phyloP scores from a whole-genome alignment of 495 filamentous ascomycete species.

The Penicillium cinerascens region DNA sequence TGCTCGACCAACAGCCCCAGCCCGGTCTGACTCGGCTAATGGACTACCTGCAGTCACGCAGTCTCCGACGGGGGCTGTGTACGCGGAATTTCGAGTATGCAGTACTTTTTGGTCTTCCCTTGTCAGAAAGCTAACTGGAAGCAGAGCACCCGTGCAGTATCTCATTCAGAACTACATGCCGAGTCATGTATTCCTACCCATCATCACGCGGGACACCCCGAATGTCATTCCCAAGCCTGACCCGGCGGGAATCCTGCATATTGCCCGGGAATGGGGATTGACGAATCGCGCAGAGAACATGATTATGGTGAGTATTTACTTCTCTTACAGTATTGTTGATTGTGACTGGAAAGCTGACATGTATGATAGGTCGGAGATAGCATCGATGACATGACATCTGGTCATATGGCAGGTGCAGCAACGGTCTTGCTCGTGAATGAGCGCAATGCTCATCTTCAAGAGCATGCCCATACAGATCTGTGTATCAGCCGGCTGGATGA shows the following conservation, averaged over 20 bases:
- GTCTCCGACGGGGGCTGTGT: slow-evolving; percentile 76
- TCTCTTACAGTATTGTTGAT: background rate
- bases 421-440: slow-evolving; percentile 86
- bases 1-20: slow-evolving; percentile 74
- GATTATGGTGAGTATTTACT: slow-evolving; percentile 49
- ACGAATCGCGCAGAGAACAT: slow-evolving; percentile 45
- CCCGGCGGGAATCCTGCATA: slow-evolving; percentile 82
- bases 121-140: background rate
- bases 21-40: slow-evolving; percentile 72
- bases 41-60: slow-evolving; percentile 66
- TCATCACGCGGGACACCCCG: slow-evolving; percentile 81
- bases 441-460: slow-evolving; percentile 66
- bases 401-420: slow-evolving; percentile 76
- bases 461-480: slow-evolving; percentile 76
- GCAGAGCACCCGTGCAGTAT: slow-evolving; percentile 60
- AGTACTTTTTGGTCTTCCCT: background rate
- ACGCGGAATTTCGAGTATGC: slow-evolving; percentile 87
- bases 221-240: slow-evolving; percentile 72
- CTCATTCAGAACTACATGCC: slow-evolving; percentile 72
- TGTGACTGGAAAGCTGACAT: background rate
- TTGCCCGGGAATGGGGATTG: slow-evolving; percentile 71
- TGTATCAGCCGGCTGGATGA: slow-evolving; percentile 66
- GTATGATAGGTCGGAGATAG: slow-evolving; percentile 71
- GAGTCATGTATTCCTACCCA: slow-evolving; percentile 65
- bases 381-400: slow-evolving; percentile 91